These are phyloP conservation scores for Fusarium floridanum DNA, from an alignment of 2,329 filamentous ascomycete genomes.

Conservation along the genomic window DNA sequence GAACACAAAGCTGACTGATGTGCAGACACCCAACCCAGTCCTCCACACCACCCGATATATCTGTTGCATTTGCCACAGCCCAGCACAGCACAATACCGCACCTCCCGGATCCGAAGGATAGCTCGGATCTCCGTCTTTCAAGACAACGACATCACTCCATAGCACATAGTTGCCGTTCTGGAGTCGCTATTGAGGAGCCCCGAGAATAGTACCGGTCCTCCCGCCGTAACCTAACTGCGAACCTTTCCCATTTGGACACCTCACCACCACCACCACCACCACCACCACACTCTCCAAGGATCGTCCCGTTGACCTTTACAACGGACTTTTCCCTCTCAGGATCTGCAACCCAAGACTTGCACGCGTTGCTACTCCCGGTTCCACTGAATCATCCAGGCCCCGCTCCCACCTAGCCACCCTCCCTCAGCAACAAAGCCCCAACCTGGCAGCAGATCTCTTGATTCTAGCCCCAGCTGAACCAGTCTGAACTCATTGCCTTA, in stretches of 20 bases:
- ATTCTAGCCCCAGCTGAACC: conserved; percentile 39
- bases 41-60: conserved; percentile 29
- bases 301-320: conserved; percentile 9
- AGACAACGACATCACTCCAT: neutral
- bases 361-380: conserved; percentile 26
- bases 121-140: conserved; percentile 30
- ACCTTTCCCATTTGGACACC: conserved; percentile 9
- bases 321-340: conserved; percentile 34
- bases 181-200: conserved; percentile 47
- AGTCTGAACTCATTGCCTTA: conserved; percentile 40
- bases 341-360: conserved; percentile 30
- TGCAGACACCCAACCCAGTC: conserved; percentile 27
- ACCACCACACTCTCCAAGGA: conserved; percentile 12
- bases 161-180: conserved; percentile 40
- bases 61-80: conserved; percentile 39
- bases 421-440: conserved; percentile 24
- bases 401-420: conserved; percentile 19
- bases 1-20: conserved; percentile 18
- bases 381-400: conserved; percentile 35
- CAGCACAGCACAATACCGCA: neutral
- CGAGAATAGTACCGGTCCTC: conserved; percentile 38
- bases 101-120: conserved; percentile 38
- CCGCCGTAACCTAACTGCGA: conserved; percentile 38
- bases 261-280: too few relatives aligned
- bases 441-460: conserved; percentile 26